Conservation (phyloP, 2,329 filamentous ascomycete species). For the Bipolaris bicolor region DNA sequence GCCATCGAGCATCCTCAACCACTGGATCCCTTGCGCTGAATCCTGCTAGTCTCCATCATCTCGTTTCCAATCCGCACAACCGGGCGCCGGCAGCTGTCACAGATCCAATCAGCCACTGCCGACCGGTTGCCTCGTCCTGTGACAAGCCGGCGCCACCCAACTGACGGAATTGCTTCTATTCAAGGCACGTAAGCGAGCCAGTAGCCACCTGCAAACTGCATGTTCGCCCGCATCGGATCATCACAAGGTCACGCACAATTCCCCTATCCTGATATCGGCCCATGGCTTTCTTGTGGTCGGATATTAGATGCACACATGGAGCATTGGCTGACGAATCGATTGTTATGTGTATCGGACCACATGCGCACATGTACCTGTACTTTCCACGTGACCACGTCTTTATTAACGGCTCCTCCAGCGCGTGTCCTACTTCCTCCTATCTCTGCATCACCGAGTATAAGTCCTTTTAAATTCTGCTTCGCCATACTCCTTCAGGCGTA, state of each 20-base stretch:
- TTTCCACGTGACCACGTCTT: background rate
- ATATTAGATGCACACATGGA: background rate
- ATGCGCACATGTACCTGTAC: background rate
- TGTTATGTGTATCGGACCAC: background rate
- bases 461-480: conserved; percentile 30
- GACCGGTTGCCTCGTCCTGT: conserved; percentile 26
- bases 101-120: conserved; percentile 32
- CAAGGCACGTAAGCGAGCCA: conserved; percentile 8
- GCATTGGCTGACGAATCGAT: background rate
- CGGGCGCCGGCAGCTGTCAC: conserved; percentile 11
- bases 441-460: conserved; percentile 1
- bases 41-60: conserved; percentile 37
- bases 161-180: conserved; percentile 20
- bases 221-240: conserved; percentile 11
- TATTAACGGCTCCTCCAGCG: conserved; percentile 5
- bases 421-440: conserved; percentile 2
- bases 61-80: conserved; percentile 26
- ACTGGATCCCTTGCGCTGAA: conserved; percentile 19
- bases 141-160: conserved; percentile 25
- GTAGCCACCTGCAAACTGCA: conserved; percentile 10
- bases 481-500: conserved; percentile 33
- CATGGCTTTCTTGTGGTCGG: background rate
- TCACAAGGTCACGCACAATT: background rate
- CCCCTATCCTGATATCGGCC: background rate
- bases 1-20: conserved; percentile 25